Conservation (phyloP, 2,329 filamentous ascomycete genomes). For the Fusarium poae region DNA sequence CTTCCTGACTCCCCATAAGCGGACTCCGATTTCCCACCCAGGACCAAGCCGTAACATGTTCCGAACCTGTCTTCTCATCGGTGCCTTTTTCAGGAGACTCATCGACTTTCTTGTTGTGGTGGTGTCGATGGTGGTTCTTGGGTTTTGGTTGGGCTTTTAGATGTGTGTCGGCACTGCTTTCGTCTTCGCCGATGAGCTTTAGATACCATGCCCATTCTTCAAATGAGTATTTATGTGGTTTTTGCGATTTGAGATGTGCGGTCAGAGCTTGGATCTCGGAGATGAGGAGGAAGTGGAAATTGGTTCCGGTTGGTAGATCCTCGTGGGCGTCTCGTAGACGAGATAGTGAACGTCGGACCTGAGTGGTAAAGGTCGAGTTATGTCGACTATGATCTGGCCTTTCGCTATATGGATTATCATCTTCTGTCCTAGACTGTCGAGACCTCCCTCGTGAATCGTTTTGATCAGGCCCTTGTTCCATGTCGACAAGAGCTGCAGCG, state of each 20-base stretch:
- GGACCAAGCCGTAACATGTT: conserved; percentile 67
- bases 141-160: conserved; percentile 54
- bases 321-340: conserved; percentile 54
- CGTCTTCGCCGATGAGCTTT: conserved; percentile 78
- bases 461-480: conserved; percentile 17
- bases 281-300: conserved; percentile 75
- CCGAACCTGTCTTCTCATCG: conserved; percentile 39
- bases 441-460: conserved; percentile 25
- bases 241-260: conserved; percentile 68
- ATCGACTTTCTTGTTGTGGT: background rate
- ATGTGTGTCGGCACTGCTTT: conserved; percentile 65
- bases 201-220: conserved; percentile 91
- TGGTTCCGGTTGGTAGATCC: conserved; percentile 58
- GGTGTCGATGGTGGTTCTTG: conserved; percentile 31
- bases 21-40: conserved; percentile 80
- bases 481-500: conserved; percentile 16
- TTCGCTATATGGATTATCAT: conserved; percentile 7
- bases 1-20: conserved; percentile 75
- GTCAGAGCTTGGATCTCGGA: conserved; percentile 77
- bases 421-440: conserved; percentile 2
- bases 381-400: conserved; percentile 38
- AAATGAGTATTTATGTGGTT: conserved; percentile 77
- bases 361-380: conserved; percentile 50
- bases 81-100: conserved; percentile 4
- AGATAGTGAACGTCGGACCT: conserved; percentile 54